phyloP scores from a whole-genome alignment of 2,329 filamentous ascomycete genomes.

The Balansia obtecta region DNA sequence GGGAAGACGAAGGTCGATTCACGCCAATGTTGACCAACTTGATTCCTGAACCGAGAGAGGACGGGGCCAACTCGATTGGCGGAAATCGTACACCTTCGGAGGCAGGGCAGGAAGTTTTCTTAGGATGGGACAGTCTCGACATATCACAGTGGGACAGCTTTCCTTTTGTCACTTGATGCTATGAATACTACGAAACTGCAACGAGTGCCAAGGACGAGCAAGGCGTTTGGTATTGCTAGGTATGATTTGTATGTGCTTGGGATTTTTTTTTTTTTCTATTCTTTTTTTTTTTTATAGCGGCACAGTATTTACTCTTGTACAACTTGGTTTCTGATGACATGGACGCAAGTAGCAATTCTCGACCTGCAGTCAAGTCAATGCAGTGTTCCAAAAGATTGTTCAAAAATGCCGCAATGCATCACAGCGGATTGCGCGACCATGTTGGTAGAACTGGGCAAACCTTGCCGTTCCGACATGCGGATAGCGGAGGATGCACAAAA shows the following conservation, averaged over 20 bases:
- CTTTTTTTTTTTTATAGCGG: too few relatives aligned
- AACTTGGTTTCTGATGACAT: too few relatives aligned
- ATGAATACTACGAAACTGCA: neutral
- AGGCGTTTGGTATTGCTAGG: neutral
- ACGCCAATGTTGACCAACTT: neutral
- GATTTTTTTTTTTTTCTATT: too few relatives aligned
- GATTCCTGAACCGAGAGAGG: neutral
- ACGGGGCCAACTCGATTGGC: conserved; percentile 6
- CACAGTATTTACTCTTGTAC: too few relatives aligned
- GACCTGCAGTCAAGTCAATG: too few relatives aligned
- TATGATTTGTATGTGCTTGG: neutral
- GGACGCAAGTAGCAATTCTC: too few relatives aligned
- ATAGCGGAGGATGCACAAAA: neutral
- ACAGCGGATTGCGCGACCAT: too few relatives aligned
- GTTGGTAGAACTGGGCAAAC: neutral
- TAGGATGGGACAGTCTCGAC: conserved; percentile 19
- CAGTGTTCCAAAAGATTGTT: too few relatives aligned
- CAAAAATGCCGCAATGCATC: too few relatives aligned
- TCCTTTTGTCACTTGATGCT: conserved; percentile 10
- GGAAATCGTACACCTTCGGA: conserved; percentile 4
- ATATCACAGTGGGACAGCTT: conserved; percentile 22
- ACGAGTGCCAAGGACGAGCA: neutral
- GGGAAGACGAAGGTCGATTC: neutral
- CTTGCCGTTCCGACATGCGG: neutral
- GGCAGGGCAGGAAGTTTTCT: conserved; percentile 9